Evolutionary conservation across 352 stramenopile genomes (phyloP).

Genomic region (Pythium insidiosum): DNA sequence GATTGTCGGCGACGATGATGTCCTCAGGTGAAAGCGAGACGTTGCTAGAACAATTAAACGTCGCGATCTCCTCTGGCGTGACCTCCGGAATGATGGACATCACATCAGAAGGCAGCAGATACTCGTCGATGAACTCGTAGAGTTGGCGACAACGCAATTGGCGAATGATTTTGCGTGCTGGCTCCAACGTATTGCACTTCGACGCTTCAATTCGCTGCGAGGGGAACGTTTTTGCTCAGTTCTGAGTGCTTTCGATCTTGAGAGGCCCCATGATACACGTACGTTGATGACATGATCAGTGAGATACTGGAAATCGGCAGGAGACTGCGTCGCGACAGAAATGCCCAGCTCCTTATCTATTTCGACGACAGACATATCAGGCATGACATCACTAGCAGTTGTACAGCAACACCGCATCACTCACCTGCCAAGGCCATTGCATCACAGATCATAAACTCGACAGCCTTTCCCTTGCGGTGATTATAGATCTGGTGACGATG

Average conservation of each 20-base stretch:
- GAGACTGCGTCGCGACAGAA: conserved; percentile 46
- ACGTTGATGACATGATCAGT: conserved; percentile 70
- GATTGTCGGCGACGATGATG: conserved; percentile 72
- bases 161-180: conserved; percentile 59
- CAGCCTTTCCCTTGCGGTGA: conserved; percentile 82
- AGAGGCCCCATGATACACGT: no score
- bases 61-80: conserved; percentile 51
- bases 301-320: conserved; percentile 67
- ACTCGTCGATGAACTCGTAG: conserved; percentile 85
- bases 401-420: not conserved
- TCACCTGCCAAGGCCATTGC: conserved; percentile 59
- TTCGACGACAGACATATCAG: conserved; percentile 1
- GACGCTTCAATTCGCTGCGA: conserved; percentile 66
- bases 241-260: no score
- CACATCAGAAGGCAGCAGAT: conserved; percentile 51
- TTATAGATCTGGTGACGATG: conserved; percentile 83
- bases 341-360: conserved; percentile 66
- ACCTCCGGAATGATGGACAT: conserved; percentile 39
- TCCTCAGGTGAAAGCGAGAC: conserved; percentile 50
- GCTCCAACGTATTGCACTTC: conserved; percentile 36
- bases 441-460: conserved; percentile 90
- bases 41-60: conserved; percentile 27
- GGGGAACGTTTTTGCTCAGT: not conserved
- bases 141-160: conserved; percentile 61
- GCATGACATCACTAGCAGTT: not conserved